A percentile compares a stretch with the other conserved stretches of the same genome.
These are phyloP conservation scores for Excoecaria agallocha DNA, from an alignment of 345 rosid genomes.

Conservation along the genomic window DNA sequence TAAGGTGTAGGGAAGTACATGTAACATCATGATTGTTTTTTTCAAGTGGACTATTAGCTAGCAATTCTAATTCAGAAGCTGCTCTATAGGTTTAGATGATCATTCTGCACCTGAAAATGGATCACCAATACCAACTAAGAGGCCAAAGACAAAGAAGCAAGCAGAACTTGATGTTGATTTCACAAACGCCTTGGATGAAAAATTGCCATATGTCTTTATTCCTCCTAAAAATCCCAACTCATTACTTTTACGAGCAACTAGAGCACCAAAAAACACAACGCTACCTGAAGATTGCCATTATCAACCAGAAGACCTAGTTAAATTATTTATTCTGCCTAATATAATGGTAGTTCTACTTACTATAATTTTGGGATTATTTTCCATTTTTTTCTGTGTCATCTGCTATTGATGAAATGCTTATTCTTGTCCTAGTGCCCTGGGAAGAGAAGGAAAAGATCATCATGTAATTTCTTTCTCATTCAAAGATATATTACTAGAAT, in stretches of 20 bases:
- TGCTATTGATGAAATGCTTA: conserved; percentile 25
- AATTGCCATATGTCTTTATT: conserved; percentile 55
- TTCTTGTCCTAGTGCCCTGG: conserved; percentile 70
- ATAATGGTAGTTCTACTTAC: conserved; percentile 52
- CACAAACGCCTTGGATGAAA: conserved; percentile 66
- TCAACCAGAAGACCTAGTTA: conserved; percentile 87
- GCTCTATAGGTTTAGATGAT: conserved; percentile 48
- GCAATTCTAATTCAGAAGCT: conserved; percentile 11
- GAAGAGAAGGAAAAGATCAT: conserved; percentile 51
- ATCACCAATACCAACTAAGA: conserved; percentile 49
- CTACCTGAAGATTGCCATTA: conserved; percentile 99
- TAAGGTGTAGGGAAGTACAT: conserved; percentile 25
- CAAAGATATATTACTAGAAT: background rate
- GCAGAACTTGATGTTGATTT: conserved; percentile 69
- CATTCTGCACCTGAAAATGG: conserved; percentile 44
- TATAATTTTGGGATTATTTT: conserved; percentile 1
- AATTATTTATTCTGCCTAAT: conserved; percentile 81
- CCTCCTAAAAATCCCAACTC: conserved; percentile 84
- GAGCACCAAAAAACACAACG: conserved; percentile 54
- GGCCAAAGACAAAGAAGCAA: conserved; percentile 59
- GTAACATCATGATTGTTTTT: conserved; percentile 6
- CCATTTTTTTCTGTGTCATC: background rate
- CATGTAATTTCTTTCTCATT: conserved; percentile 46
- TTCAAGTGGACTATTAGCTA: background rate
- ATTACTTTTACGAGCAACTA: conserved; percentile 67